Conservation (phyloP, 2,329 filamentous ascomycete genomes). For the Scedosporium aurantiacum region DNA sequence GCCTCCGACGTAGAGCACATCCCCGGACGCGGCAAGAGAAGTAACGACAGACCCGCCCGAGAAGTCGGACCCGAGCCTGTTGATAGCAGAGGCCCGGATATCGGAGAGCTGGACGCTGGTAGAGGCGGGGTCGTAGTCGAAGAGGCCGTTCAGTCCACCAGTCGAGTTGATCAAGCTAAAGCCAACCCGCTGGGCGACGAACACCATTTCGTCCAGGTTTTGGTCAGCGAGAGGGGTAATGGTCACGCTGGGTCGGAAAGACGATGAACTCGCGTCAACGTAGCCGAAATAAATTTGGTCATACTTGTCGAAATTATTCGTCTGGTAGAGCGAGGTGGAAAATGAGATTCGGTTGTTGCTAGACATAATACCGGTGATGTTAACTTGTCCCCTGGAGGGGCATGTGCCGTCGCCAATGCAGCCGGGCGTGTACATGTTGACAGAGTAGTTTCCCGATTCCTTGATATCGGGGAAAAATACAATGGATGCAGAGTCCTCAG, state of each 20-base stretch:
- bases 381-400: constrained; percentile 63
- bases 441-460: constrained; percentile 82
- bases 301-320: constrained; percentile 94
- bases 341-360: constrained; percentile 33
- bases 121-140: constrained; percentile 64
- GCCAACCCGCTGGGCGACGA: constrained; percentile 83
- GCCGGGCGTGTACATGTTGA: constrained; percentile 87
- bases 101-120: constrained; percentile 44
- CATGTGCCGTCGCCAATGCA: constrained; percentile 75
- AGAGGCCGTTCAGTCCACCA: constrained; percentile 78
- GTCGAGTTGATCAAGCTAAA: constrained; percentile 66
- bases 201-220: constrained; percentile 47
- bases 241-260: constrained; percentile 72
- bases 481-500: constrained; percentile 52
- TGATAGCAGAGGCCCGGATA: constrained; percentile 62
- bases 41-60: constrained; percentile 56
- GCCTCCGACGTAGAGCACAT: constrained; percentile 66
- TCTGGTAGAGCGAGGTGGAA: constrained; percentile 64
- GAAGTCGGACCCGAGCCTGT: constrained; percentile 64
- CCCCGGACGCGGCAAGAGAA: constrained; percentile 52
- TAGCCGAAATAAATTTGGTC: constrained; percentile 82
- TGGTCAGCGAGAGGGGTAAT: constrained; percentile 59
- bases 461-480: constrained; percentile 75
- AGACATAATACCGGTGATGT: constrained; percentile 64
- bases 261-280: constrained; percentile 61